Percentiles rank a stretch among this genome's conserved stretches.
phyloP scores from a whole-genome alignment of 192 early-diverging fungal species.

The Backusella sp. region DNA sequence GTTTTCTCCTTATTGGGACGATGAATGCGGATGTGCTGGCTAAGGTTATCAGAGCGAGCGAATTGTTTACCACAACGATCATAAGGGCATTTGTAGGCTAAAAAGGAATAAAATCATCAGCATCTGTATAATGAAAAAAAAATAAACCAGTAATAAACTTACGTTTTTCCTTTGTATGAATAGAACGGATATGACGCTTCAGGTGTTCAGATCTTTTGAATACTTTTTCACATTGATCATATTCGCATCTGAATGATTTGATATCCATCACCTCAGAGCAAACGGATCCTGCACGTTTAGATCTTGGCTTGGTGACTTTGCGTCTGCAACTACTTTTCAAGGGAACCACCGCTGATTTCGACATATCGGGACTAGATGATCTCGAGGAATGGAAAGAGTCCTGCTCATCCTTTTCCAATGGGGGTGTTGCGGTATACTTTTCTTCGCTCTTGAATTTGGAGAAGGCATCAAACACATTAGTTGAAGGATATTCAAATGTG shows the following conservation, averaged over 20 bases:
- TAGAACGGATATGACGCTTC: slow-evolving; percentile 57
- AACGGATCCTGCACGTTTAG: not conserved
- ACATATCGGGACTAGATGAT: slow-evolving; percentile 2
- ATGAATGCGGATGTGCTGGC: slow-evolving; percentile 56
- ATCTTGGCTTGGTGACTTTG: slow-evolving; percentile 2
- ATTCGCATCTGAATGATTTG: slow-evolving; percentile 44
- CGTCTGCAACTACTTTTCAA: slow-evolving; percentile 7
- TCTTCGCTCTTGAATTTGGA: not conserved
- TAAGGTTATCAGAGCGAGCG: slow-evolving; percentile 52
- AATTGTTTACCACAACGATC: slow-evolving; percentile 48
- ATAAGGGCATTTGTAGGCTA: slow-evolving; percentile 49
- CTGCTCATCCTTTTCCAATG: not conserved
- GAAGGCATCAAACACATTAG: not conserved
- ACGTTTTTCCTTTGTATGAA: slow-evolving; percentile 58
- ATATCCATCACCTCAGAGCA: not conserved
- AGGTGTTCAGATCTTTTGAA: slow-evolving; percentile 60
- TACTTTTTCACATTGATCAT: slow-evolving; percentile 53
- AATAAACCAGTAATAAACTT: not conserved
- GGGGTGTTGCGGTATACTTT: not conserved
- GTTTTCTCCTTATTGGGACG: slow-evolving; percentile 26
- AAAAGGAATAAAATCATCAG: not conserved
- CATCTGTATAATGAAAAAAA: not conserved
- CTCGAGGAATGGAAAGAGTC: slow-evolving; percentile 4
- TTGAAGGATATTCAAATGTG: not conserved
- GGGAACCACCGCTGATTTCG: not conserved